Evolutionary conservation across 2,329 filamentous ascomycete species (phyloP).

Genomic region (Microcera coccophila): DNA sequence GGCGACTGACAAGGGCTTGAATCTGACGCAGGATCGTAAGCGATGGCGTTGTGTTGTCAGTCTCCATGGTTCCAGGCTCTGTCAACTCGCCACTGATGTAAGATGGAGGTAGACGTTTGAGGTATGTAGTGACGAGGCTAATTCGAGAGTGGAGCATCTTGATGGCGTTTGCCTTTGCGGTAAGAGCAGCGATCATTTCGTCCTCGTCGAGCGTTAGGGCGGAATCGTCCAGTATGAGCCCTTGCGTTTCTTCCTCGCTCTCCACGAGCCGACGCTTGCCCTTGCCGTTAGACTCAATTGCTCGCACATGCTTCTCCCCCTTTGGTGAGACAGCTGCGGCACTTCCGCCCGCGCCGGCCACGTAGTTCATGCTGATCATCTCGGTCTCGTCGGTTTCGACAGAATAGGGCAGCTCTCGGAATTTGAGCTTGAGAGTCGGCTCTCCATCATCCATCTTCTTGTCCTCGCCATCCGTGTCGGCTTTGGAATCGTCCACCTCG

Average conservation of each 20-base stretch:
- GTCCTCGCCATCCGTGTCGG: constrained; percentile 54
- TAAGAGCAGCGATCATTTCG: constrained; percentile 63
- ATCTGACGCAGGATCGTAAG: constrained; percentile 81
- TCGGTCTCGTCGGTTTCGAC: constrained; percentile 94
- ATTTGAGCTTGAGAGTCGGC: constrained; percentile 60
- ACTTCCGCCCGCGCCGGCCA: constrained; percentile 79
- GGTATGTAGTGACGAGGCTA: constrained; percentile 69
- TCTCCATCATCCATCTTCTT: constrained; percentile 69
- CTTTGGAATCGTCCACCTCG: constrained; percentile 60
- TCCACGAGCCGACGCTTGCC: constrained; percentile 46
- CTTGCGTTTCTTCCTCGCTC: constrained; percentile 25
- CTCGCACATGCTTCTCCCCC: constrained; percentile 40
- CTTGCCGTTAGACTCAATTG: constrained; percentile 49
- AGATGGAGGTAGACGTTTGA: constrained; percentile 66
- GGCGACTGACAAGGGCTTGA: constrained; percentile 76
- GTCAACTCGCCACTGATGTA: constrained; percentile 53
- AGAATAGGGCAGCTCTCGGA: constrained; percentile 78
- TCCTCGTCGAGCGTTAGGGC: constrained; percentile 56
- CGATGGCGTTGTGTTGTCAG: constrained; percentile 46
- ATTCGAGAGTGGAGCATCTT: constrained; percentile 85
- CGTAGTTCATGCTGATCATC: constrained; percentile 95
- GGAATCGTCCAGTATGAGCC: constrained; percentile 34
- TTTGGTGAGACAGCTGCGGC: constrained; percentile 57
- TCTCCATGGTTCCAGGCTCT: constrained; percentile 31
- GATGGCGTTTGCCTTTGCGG: constrained; percentile 85